Base-by-base conservation (phyloP, 345 rosid genomes). In the Fremontodendron californicum region DNA sequence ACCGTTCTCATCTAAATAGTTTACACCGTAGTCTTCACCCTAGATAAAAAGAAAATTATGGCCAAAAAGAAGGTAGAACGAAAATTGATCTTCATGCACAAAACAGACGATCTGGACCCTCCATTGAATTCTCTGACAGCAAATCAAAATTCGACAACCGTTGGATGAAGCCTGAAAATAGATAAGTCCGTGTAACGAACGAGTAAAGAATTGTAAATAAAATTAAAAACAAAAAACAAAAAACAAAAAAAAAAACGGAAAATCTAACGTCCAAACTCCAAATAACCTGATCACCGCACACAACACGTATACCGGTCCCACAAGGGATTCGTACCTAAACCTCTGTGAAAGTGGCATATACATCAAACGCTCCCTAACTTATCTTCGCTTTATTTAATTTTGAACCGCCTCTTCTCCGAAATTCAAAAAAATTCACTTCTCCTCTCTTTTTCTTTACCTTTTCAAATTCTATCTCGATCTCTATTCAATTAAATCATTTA, bases 371-470 rank as follows among this genome's bases (percentile, higher is more conserved):
- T n/a, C 46, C 69, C 25, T 18, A 18, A 33, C 43, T 25, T 27
- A n/a, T 68, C 43, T 25, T 23, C 33, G 31, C 29, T 23, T 16
- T 9, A 25, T 45, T 75, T 73, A 40, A 57, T 73, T 77, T 48
- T 33, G 79, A 85, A 87, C 86, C 86, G 86, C 88, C 87, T 86
- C 78, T 88, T 83, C 85, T 81, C 83, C 84, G 60, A 81, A 89
- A 85, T 88, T 90, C 88, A 88, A 90, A 87, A 73, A 76, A 16
- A 1, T 33, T 1, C 23, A 35, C 18, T 31, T 35, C 45, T 0
- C 0, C 45, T 0, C 1, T 4, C 15, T 51, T 15, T 72, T 68
- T 19, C 71, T 62, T 60, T 35, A 75, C 27, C 67, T 9, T 8
- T 29, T 48, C 25, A 66, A 19, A 4, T 29, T 48, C n/a, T n/a